These are phyloP conservation scores for Zostera marina DNA, from an alignment of 116 monocot genomes.

Conservation along the genomic window DNA sequence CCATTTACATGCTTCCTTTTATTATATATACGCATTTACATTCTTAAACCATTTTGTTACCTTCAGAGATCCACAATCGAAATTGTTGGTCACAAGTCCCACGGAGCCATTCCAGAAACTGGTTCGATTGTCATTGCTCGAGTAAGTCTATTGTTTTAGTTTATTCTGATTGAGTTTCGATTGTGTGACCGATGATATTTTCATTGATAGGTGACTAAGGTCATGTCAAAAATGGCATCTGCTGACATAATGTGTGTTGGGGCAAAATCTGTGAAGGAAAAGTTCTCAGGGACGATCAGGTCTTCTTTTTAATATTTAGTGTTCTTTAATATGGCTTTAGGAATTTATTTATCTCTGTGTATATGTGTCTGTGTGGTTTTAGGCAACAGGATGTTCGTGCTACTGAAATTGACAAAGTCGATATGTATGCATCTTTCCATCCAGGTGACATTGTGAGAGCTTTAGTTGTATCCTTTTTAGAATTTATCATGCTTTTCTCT, in stretches of 20 bases:
- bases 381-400: slow-evolving; percentile 99
- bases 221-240: slow-evolving; percentile 79
- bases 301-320: slow-evolving; percentile 6
- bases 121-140: slow-evolving; percentile 72
- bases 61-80: slow-evolving; percentile 48
- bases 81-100: slow-evolving; percentile 72
- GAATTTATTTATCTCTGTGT: too few species aligned
- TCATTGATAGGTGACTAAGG: slow-evolving; percentile 66
- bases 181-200: not conserved
- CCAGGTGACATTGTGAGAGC: slow-evolving; percentile 94
- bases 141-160: slow-evolving; percentile 19
- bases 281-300: slow-evolving; percentile 89
- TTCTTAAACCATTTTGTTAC: not conserved
- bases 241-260: slow-evolving; percentile 96
- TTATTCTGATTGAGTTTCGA: not conserved
- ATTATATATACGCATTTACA: not conserved
- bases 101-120: slow-evolving; percentile 70
- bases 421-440: slow-evolving; percentile 81
- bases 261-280: slow-evolving; percentile 70
- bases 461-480: slow-evolving; percentile 67
- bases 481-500: not conserved
- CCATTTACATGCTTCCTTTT: not conserved
- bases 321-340: not conserved
- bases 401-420: slow-evolving; percentile 99
- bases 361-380: slow-evolving; percentile 1